phyloP scores from a whole-genome alignment of 2,329 filamentous ascomycete genomes.

The Monosporascus ibericus region DNA sequence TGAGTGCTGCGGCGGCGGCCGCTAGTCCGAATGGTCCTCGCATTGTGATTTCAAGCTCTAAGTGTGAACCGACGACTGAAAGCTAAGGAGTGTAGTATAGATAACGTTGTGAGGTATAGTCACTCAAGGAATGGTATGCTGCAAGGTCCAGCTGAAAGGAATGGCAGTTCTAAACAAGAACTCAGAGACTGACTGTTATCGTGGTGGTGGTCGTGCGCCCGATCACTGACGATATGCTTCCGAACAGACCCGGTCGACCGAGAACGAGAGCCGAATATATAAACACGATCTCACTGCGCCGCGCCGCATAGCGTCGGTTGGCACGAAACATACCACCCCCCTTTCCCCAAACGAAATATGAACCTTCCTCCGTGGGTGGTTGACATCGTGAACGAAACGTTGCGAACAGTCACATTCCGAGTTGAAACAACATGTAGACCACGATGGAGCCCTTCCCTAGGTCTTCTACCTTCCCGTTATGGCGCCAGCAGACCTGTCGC shows the following conservation, averaged over 20 bases:
- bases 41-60: conserved; percentile 10
- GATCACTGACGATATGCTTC: neutral
- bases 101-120: neutral
- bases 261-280: neutral
- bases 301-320: no score
- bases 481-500: neutral
- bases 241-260: no score
- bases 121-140: neutral
- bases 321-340: no score
- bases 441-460: neutral
- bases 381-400: neutral
- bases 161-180: neutral
- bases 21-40: conserved; percentile 18
- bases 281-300: no score
- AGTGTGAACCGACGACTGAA: neutral
- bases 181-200: neutral
- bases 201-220: neutral
- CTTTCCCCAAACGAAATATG: neutral
- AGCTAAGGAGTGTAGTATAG: neutral
- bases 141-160: neutral
- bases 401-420: neutral
- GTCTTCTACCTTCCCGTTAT: neutral
- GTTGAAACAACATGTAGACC: neutral
- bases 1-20: conserved; percentile 15
- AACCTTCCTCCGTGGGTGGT: neutral